Conservation (phyloP, 2,329 filamentous ascomycete genomes). For the Dothistroma septosporum region DNA sequence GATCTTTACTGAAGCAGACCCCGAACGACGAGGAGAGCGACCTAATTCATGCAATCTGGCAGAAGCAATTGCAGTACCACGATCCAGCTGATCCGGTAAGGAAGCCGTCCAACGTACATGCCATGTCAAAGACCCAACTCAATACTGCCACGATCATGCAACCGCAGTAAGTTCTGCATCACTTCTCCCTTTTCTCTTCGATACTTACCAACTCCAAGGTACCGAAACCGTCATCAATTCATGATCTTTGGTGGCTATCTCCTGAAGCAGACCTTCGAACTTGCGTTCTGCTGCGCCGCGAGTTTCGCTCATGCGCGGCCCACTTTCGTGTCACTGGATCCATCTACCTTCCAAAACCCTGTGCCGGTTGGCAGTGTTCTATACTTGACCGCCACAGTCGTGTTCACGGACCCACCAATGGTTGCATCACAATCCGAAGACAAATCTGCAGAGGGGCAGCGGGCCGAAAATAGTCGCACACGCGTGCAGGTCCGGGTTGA, state of each 20-base stretch:
- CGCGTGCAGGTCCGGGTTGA: conserved; percentile 68
- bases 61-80: conserved; percentile 61
- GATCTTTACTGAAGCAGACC: conserved; percentile 60
- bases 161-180: conserved; percentile 49
- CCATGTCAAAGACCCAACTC: conserved; percentile 61
- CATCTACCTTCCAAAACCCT: conserved; percentile 69
- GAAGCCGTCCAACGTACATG: conserved; percentile 55
- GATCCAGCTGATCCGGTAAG: conserved; percentile 54
- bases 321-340: conserved; percentile 68
- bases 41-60: conserved; percentile 70
- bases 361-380: conserved; percentile 71
- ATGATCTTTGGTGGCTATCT: conserved; percentile 77
- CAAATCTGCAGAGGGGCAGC: conserved; percentile 21
- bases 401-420: conserved; percentile 63
- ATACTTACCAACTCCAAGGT: neutral
- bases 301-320: conserved; percentile 66
- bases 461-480: conserved; percentile 45
- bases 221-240: conserved; percentile 55
- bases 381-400: conserved; percentile 67
- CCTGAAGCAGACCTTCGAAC: conserved; percentile 69
- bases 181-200: conserved; percentile 21
- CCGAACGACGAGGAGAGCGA: conserved; percentile 68
- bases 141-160: conserved; percentile 71
- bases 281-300: conserved; percentile 71
- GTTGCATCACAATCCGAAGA: conserved; percentile 39